Base-by-base conservation (phyloP, 495 filamentous ascomycete species). In the Podospora bellae-mahoneyi region DNA sequence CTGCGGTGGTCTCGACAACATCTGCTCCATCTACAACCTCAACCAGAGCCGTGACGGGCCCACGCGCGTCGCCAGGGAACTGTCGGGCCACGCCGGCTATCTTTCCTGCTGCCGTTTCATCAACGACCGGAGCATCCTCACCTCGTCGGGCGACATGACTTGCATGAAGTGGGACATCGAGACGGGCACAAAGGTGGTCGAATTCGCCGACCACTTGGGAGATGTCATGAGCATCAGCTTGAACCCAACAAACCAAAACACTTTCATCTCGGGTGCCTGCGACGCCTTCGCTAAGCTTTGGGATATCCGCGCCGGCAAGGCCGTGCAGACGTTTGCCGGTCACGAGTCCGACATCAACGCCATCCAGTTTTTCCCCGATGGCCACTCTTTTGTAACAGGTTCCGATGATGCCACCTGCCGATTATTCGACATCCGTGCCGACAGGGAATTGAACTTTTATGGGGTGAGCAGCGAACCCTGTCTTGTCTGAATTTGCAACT, bases 121-220 rank as follows among this genome's bases (percentile, higher is more conserved):
- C 85, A 99, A 97, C 78, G 95, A 99, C 84, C 90, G 94, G 72
- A 91, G 92, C 72, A 98, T 99, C 74, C 88, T 99, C 64, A 99
- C 95, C 67, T 99, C 95, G 16, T 99, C 95, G 16, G 95, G 95
- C 62, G 95, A 99, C 76, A 99, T 99, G 96, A 99, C 95, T 61
- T 99, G 95, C 83, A 97, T 98, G 91, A 90, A 98, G 73, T 99
- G 95, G 95, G 95, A 99, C 85, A 92, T 99, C 62, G 95, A 99
- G 78, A 94, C 95, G 0, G 96, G 96, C 27, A 90, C 92, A 60
- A 98, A 98, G 84, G 91, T 97, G 16, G 97, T 93, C 73, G 95
- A 99, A 79, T 99, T 99, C 70, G 96, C 95, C 74, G 95, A 99
- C 83, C 95, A 99, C 76, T 84, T 99, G 27, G 95, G 95, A 78